Base-by-base conservation (phyloP, 2,329 filamentous ascomycete species). In the Grosmannia serpens region DNA sequence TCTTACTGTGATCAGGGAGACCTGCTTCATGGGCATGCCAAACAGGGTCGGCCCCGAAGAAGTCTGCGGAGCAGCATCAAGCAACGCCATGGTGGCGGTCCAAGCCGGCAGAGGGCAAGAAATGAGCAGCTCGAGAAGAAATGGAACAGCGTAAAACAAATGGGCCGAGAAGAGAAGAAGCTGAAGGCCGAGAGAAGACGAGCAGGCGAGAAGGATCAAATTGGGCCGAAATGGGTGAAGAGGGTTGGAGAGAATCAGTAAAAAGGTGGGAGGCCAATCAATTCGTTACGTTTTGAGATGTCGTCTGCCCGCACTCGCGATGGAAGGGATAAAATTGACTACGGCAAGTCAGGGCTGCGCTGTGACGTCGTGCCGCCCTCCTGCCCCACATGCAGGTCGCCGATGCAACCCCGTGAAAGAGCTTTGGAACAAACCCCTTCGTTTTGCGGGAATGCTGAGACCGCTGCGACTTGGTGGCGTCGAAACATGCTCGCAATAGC, bases 21-120 rank as follows among this genome's bases (percentile, higher is more conserved):
- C 70, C 68, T 85, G 81, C 76, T 88, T 88, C 77, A 87, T 79
- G 52, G 85, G 79, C 65, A 88, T 67, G 62, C 85, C 84, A 65
- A 83, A 69, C 57, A 80, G 67, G 29, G 70, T 75, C 60, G 77
- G 76, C 58, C 73, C 74, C 60, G 68, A 68, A 61, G 68, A 69
- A 51, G 70, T 66, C 62, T 70, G 67, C 51, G 69, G 68, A 55
- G 70, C 67, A 58, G 68, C 66, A 63, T 75, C 73, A 58, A 74
- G 69, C 62, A 75, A 66, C 63, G 72, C 73, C 75, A 77, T 77
- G 65, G 17, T 44, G 41, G 41, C 41, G 41, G 41, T 44, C 41
- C 20, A 44, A 49, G 24, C 17, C 7, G 46, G 46, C 46, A 26
- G 22, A 49, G 3, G 22, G 20, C n/a, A 33, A 31, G 29, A 29